phyloP scores from a whole-genome alignment of 1,284 basidiomycete genomes.

The Cutaneotrichosporon spelunceum region DNA sequence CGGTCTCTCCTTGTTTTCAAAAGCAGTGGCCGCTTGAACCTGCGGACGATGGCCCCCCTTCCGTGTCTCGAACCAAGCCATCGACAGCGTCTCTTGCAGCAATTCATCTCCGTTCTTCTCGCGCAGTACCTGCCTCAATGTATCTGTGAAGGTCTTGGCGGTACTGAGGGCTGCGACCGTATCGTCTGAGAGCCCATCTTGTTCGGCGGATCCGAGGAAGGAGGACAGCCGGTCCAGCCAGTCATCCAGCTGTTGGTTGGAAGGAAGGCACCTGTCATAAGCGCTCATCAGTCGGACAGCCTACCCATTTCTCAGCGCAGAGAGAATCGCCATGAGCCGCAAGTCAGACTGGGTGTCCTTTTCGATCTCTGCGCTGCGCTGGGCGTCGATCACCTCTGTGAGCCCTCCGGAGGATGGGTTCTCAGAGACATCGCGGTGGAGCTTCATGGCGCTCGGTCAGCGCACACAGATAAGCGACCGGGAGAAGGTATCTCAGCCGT shows the following conservation, averaged over 20 bases:
- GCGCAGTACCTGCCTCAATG: constrained; percentile 10
- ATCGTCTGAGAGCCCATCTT: neutral
- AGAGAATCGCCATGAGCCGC: neutral
- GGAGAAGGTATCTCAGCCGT: no score
- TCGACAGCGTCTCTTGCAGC: constrained; percentile 17
- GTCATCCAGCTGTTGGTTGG: constrained; percentile 11
- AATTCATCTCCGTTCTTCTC: constrained; percentile 23
- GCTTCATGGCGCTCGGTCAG: neutral
- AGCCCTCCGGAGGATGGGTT: neutral
- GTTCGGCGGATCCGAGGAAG: neutral
- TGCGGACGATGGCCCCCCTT: neutral
- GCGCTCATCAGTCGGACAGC: neutral
- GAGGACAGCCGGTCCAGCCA: neutral
- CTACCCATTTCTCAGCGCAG: constrained; percentile 1
- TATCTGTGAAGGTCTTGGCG: neutral
- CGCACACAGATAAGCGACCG: no score
- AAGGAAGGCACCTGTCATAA: constrained; percentile 9
- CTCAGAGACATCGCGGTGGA: neutral
- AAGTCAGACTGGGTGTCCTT: neutral
- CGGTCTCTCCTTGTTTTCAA: neutral
- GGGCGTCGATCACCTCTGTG: neutral
- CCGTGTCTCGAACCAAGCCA: constrained; percentile 9
- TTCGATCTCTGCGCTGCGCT: neutral
- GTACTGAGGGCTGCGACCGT: constrained; percentile 2
- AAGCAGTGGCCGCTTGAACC: neutral